Evolutionary conservation across 164 flowering plant species (phyloP).

Genomic region (Taxillus chinensis): DNA sequence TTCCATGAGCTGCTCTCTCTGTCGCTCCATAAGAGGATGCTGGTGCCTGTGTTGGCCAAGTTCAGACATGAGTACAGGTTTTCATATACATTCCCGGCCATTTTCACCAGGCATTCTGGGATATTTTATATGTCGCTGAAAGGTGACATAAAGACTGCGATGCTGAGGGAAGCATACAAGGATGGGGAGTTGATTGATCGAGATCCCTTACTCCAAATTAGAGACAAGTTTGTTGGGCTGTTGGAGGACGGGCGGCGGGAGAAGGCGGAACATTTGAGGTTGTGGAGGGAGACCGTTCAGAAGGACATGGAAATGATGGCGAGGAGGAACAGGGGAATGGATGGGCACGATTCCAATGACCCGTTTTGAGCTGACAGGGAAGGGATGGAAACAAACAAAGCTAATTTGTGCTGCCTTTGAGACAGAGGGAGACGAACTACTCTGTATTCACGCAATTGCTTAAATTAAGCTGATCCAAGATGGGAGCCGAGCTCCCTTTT

Average conservation of each 20-base stretch:
- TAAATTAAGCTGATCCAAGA: no score
- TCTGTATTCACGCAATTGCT: no score
- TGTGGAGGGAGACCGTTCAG: slow-evolving; percentile 32
- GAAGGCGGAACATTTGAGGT: slow-evolving; percentile 31
- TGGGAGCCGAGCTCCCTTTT: no score
- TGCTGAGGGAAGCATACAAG: slow-evolving; percentile 79
- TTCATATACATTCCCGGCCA: slow-evolving; percentile 62
- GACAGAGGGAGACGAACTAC: no score
- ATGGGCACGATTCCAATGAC: not conserved
- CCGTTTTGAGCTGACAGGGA: not conserved
- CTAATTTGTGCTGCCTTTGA: no score
- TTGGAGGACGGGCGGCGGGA: slow-evolving; percentile 50
- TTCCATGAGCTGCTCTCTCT: slow-evolving; percentile 80
- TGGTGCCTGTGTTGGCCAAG: slow-evolving; percentile 75
- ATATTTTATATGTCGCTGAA: slow-evolving; percentile 81
- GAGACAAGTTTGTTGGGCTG: slow-evolving; percentile 65
- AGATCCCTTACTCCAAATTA: slow-evolving; percentile 70
- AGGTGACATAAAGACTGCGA: slow-evolving; percentile 76
- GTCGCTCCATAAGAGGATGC: slow-evolving; percentile 61
- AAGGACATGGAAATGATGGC: slow-evolving; percentile 48
- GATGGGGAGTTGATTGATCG: slow-evolving; percentile 48
- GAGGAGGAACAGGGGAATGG: slow-evolving; percentile 10
- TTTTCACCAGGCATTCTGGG: slow-evolving; percentile 88
- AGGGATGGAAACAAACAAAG: no score
- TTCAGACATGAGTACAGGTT: slow-evolving; percentile 64